Evolutionary conservation across 345 rosid species (phyloP), one percentile per base, ranked within the genome.

Genomic region (Pugionium cornutum): DNA sequence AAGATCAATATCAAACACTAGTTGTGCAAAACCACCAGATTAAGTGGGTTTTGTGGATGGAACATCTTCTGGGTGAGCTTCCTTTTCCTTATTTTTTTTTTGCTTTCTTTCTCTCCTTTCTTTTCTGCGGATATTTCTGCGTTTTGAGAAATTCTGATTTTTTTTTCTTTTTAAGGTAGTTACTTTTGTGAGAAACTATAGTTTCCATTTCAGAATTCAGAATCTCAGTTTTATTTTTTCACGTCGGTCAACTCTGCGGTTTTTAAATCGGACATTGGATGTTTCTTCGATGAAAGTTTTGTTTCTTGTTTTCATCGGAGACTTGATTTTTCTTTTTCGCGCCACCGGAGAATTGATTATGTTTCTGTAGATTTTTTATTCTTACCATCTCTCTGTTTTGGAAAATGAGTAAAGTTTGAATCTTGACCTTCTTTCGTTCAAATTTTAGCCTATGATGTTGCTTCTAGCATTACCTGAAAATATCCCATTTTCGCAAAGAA

Each of bases 51-150:
- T 37, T 37, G 6, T 37, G 41, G 18, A 18, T 37, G 41, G 41
- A 37, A 4, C 41, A 3, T 37, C 41, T 37, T 37, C 41, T 37
- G 4, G 41, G 41, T 80, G 64, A 68, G 76, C 53, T 45, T 30
- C 33, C 60, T 11, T 8, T 28, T 40, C 49, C 25, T 57, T 7
- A 18, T 37, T 37, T 41, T 30, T 32, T 41, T 35, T 42, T 34
- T 42, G 25, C 41, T 53, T 65, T 42, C 34, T 31, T 49, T 44
- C 34, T 40, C 33, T 40, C 58, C 62, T 73, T 60, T 45, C 34
- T 66, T 67, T 53, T 67, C 77, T 60, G 40, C 68, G 18, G 64
- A 46, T 53, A 53, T 73, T 66, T 60, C 72, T 66, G 25, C 4
- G 37, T 27, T 70, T 45, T 29, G 35, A 5, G 0, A 56, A 36